phyloP scores from a whole-genome alignment of 2,329 filamentous ascomycete genomes.

The Aspergillus persii region DNA sequence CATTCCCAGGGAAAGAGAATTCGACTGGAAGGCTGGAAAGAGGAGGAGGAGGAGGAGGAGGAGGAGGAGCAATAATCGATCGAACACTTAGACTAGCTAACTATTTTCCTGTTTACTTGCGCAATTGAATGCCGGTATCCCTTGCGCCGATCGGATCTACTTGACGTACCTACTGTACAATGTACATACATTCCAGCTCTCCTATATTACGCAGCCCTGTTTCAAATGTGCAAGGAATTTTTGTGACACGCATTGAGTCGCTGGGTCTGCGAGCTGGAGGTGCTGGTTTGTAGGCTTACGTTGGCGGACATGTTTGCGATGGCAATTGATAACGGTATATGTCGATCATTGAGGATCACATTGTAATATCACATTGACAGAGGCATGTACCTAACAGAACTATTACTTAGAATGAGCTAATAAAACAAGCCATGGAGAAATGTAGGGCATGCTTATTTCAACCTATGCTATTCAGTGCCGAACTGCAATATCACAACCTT shows the following conservation, averaged over 20 bases:
- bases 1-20: background rate
- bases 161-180: background rate
- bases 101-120: background rate
- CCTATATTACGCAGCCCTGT: background rate
- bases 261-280: too few species aligned
- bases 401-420: background rate
- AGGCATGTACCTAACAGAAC: background rate
- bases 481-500: background rate
- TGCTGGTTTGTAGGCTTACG: background rate
- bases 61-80: background rate
- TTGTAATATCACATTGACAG: background rate
- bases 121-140: background rate
- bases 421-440: background rate
- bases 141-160: background rate
- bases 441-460: background rate
- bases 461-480: background rate
- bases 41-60: background rate
- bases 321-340: background rate
- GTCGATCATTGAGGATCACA: background rate
- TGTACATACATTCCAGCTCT: background rate
- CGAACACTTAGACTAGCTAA: background rate
- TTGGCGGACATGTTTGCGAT: background rate
- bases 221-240: background rate
- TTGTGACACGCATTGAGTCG: background rate
- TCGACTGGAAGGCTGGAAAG: too few species aligned